These are phyloP conservation scores for Dittrichia graveolens DNA, from an alignment of 129 eudicot genomes.

Conservation along the genomic window DNA sequence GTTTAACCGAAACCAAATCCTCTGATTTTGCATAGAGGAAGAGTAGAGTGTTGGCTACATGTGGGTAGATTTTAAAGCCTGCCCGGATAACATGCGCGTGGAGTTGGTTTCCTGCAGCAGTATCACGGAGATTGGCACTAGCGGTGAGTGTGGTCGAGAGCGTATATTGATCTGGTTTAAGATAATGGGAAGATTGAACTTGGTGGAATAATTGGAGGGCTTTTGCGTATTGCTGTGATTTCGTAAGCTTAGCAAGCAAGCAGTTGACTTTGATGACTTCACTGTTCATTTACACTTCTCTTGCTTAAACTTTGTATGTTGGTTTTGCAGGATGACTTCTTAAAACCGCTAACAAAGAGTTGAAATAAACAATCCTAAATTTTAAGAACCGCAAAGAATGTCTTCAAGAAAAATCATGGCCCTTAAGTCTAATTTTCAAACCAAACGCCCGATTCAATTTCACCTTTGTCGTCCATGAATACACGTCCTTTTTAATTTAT, in stretches of 20 bases:
- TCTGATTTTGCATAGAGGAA: slow-evolving; percentile 65
- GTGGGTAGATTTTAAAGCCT: slow-evolving; percentile 53
- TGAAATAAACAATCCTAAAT: too few relatives aligned
- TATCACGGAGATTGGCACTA: slow-evolving; percentile 2
- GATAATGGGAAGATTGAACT: slow-evolving; percentile 56
- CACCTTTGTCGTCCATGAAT: too few relatives aligned
- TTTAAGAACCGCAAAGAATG: too few relatives aligned
- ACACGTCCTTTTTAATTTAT: too few relatives aligned
- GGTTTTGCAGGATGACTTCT: too few relatives aligned
- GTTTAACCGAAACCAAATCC: slow-evolving; percentile 52
- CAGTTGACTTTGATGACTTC: slow-evolving; percentile 65
- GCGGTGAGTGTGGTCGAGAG: slow-evolving; percentile 80
- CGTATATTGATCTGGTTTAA: slow-evolving; percentile 88
- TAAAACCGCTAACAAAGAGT: too few relatives aligned
- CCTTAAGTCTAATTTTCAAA: not conserved
- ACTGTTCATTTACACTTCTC: slow-evolving; percentile 35
- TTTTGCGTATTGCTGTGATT: slow-evolving; percentile 50
- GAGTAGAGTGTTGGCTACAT: slow-evolving; percentile 69
- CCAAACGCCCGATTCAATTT: too few relatives aligned
- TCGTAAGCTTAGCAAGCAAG: slow-evolving; percentile 54
- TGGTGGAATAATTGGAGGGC: slow-evolving; percentile 62
- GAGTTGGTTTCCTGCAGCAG: slow-evolving; percentile 54
- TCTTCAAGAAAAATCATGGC: too few relatives aligned
- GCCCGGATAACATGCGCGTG: slow-evolving; percentile 55
- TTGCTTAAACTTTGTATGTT: too few relatives aligned